Base-by-base conservation (phyloP, 2,329 filamentous ascomycete species). In the Colletotrichum chrysophilum region DNA sequence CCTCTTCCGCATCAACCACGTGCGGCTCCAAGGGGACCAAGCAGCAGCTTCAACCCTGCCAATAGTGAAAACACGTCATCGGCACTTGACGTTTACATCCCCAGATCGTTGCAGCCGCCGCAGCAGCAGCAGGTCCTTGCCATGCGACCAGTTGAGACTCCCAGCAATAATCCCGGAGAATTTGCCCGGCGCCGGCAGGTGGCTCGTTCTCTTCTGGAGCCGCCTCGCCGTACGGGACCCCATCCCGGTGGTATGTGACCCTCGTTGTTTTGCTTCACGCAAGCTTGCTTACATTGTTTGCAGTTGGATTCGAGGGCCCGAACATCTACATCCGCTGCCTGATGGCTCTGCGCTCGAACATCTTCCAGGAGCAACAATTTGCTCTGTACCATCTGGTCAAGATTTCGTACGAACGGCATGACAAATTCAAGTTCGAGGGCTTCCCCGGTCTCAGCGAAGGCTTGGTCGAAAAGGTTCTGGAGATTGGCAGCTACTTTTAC, bases 401-500 rank as follows among this genome's bases (percentile, higher is more conserved):
- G 83, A 98, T 98, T 32, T 98, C 96, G 0, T 97, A 94, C 81
- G 96, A 98, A 84, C 92, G 96, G 58, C 96, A 96, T 61, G 97
- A 98, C 83, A 98, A 98, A 84, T 98, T 98, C 85, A 94, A 95
- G 76, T 98, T 98, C 79, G 96, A 98, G 79, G 94, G 95, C 7
- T 98, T 98, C 79, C 94, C 95, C 2, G 93, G 95, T 12, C 89
- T 99, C 32, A 95, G 95, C 1, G 97, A 98, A 84, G 94, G 95
- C 4, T 89, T 99, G 12, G 92, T 98, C 71, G 94, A 96, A 76
- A 97, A 97, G 81, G 93, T 94, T 3, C 88, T 98, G 66, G 92
- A 96, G 77, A 90, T 98, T 55, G 94, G 94, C 71, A 90, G 89
- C 62, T 86, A 98, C 14, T 97, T 96, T 84, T 97, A 96, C 81